Evolutionary conservation across 2,329 filamentous ascomycete species (phyloP).

Genomic region (Stachybotrys echinatus): DNA sequence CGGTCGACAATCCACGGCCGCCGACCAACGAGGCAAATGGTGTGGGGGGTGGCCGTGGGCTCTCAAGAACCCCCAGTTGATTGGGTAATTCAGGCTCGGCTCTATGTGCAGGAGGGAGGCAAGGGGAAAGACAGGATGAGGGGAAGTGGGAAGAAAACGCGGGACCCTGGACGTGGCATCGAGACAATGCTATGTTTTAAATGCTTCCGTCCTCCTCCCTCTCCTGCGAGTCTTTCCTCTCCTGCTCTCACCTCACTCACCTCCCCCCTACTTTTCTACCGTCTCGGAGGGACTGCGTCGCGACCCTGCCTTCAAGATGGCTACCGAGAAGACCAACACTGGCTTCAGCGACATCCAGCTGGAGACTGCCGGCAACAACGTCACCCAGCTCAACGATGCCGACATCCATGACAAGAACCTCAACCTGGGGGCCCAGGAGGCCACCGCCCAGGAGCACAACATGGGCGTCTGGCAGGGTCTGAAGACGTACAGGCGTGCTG

Average conservation of each 20-base stretch:
- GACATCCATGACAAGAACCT: slow-evolving; percentile 30
- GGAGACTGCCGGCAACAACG: slow-evolving; percentile 21
- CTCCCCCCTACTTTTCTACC: background rate
- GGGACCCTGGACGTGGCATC: background rate
- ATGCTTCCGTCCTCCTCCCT: background rate
- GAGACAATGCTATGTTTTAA: background rate
- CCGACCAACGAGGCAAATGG: no score
- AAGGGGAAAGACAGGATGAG: background rate
- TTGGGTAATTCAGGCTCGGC: background rate
- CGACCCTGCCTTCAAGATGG: slow-evolving; percentile 8
- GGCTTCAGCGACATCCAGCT: slow-evolving; percentile 16
- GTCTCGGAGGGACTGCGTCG: background rate
- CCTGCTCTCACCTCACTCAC: background rate
- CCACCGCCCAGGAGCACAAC: slow-evolving; percentile 30
- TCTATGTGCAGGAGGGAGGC: background rate
- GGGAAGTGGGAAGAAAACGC: background rate
- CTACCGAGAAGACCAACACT: slow-evolving; percentile 12
- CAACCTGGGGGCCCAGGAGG: slow-evolving; percentile 28
- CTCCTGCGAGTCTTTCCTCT: background rate
- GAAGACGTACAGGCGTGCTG: slow-evolving; percentile 33
- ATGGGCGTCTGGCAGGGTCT: slow-evolving; percentile 25
- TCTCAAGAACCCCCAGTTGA: background rate
- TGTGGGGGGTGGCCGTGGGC: background rate
- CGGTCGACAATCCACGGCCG: no score
- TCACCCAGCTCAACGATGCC: slow-evolving; percentile 25